A percentile compares a stretch with the other conserved stretches of the same genome.
Evolutionary conservation across 495 filamentous ascomycete genomes (phyloP).

Genomic region (Aspergillus asperescens): DNA sequence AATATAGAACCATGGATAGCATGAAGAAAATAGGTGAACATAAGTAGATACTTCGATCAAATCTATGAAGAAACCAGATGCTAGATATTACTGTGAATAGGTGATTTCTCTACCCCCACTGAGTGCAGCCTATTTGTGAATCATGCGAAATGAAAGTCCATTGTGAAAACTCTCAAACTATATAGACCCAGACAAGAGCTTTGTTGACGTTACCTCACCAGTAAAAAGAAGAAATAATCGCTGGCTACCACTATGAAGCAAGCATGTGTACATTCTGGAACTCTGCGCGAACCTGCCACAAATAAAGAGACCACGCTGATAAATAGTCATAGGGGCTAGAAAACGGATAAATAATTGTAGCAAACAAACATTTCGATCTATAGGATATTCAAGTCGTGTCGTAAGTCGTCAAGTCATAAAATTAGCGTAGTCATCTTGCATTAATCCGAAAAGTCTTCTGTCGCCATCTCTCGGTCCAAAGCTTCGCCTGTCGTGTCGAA

Average conservation of each 20-base stretch:
- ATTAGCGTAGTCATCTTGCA: neutral
- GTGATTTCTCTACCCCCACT: too few relatives aligned
- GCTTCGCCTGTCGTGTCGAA: neutral
- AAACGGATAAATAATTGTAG: neutral
- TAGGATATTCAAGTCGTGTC: slow-evolving; percentile 24
- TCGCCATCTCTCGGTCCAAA: slow-evolving; percentile 5
- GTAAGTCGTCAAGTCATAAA: slow-evolving; percentile 23
- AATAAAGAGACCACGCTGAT: neutral
- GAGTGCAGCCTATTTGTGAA: too few relatives aligned
- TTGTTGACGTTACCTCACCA: neutral
- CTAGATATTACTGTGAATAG: too few relatives aligned
- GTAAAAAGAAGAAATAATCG: neutral
- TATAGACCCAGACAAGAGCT: neutral
- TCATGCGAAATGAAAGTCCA: too few relatives aligned
- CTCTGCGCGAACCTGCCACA: slow-evolving; percentile 6
- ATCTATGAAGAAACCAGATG: too few relatives aligned
- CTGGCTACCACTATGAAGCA: slow-evolving; percentile 10
- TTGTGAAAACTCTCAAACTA: neutral
- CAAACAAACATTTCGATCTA: slow-evolving; percentile 18
- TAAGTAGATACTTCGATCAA: too few relatives aligned
- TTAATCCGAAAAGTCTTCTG: neutral
- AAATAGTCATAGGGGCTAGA: neutral
- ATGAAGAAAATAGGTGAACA: neutral
- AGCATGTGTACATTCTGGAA: slow-evolving; percentile 10
- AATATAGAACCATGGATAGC: neutral